Conservation (phyloP, 106 monocot genomes). For the Ottelia alismoides region DNA sequence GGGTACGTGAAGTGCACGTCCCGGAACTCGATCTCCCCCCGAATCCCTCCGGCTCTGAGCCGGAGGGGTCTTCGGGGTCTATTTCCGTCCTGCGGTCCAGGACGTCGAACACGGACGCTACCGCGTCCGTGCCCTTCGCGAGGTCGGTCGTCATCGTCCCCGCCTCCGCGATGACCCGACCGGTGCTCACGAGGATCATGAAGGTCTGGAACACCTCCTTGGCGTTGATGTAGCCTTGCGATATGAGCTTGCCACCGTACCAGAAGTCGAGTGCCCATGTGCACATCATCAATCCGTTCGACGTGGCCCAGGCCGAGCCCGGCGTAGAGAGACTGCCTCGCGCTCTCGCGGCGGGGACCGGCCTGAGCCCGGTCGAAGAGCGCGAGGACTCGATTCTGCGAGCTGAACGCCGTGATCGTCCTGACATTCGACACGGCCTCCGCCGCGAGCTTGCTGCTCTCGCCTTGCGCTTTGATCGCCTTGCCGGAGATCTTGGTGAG, state of each 20-base stretch:
- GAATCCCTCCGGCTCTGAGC: neutral
- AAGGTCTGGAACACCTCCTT: slow-evolving; percentile 72
- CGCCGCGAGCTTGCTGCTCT: slow-evolving; percentile 55
- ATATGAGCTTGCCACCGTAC: slow-evolving; percentile 58
- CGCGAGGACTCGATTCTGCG: slow-evolving; percentile 23
- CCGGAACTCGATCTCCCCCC: no score
- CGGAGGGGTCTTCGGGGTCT: slow-evolving; percentile 8
- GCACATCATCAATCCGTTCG: slow-evolving; percentile 45
- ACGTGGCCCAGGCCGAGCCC: slow-evolving; percentile 46
- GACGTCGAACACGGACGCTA: slow-evolving; percentile 55
- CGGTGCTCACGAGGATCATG: slow-evolving; percentile 80
- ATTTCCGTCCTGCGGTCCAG: slow-evolving; percentile 42
- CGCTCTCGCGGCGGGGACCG: slow-evolving; percentile 33
- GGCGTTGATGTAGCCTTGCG: slow-evolving; percentile 34
- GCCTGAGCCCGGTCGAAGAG: slow-evolving; percentile 59
- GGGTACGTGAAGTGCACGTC: slow-evolving; percentile 69
- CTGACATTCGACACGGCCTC: slow-evolving; percentile 67
- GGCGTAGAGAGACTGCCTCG: slow-evolving; percentile 54
- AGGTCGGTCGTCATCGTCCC: slow-evolving; percentile 86
- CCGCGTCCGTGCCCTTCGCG: slow-evolving; percentile 54
- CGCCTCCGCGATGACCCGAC: slow-evolving; percentile 68
- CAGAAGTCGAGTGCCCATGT: slow-evolving; percentile 84
- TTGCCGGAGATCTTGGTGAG: slow-evolving; percentile 34
- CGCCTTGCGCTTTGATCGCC: slow-evolving; percentile 32
- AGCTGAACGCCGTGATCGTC: slow-evolving; percentile 55